Evolutionary conservation across 116 monocot genomes (phyloP).

Genomic region (Posidonia oceanica): DNA sequence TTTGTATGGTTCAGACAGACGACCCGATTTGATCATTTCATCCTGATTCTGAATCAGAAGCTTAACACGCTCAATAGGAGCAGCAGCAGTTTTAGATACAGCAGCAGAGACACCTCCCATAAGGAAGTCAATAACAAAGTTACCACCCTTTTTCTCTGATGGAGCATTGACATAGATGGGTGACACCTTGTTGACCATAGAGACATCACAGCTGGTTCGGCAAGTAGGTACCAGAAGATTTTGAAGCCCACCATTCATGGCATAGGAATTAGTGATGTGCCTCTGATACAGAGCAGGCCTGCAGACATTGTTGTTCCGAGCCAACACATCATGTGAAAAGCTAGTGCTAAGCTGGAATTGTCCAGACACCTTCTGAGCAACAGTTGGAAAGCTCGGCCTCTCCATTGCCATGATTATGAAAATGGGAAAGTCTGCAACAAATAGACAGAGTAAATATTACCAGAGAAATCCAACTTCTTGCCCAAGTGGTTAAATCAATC

Average conservation of each 20-base stretch:
- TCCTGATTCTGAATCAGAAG: constrained; percentile 34
- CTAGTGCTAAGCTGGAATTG: constrained; percentile 34
- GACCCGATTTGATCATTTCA: constrained; percentile 36
- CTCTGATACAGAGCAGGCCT: constrained; percentile 18
- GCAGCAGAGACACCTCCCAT: constrained; percentile 32
- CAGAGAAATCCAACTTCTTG: not conserved
- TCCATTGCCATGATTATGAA: constrained; percentile 41
- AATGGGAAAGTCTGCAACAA: not conserved
- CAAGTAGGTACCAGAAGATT: constrained; percentile 3
- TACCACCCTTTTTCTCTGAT: constrained; percentile 17
- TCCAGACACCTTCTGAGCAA: constrained; percentile 37
- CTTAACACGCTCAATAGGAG: constrained; percentile 30
- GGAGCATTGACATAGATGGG: constrained; percentile 25
- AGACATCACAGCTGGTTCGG: constrained; percentile 3
- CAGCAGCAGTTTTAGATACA: constrained; percentile 27
- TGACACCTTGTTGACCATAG: not conserved
- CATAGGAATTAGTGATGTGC: constrained; percentile 11
- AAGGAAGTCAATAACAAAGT: constrained; percentile 23
- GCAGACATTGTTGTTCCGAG: constrained; percentile 16
- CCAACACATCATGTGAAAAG: constrained; percentile 27
- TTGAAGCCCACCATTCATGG: constrained; percentile 23
- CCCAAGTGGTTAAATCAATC: no score
- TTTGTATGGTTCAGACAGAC: constrained; percentile 35
- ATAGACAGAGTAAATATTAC: not conserved
- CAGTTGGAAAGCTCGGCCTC: constrained; percentile 36